phyloP scores from a whole-genome alignment of 2,329 filamentous ascomycete genomes.

The Clarireedia monteithiana region DNA sequence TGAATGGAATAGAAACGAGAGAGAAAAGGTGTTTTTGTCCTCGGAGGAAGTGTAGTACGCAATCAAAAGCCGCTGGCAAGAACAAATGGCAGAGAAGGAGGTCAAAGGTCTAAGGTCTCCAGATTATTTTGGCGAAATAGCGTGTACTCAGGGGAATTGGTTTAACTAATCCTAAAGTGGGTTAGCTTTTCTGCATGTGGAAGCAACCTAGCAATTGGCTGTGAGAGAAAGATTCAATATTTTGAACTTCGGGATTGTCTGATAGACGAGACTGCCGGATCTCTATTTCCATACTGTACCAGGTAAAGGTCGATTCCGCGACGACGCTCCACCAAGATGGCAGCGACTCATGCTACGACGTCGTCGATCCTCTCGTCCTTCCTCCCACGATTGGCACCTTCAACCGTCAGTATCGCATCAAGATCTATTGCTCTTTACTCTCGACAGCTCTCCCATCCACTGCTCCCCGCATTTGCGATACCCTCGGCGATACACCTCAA shows the following conservation, averaged over 20 bases:
- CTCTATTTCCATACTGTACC: background rate
- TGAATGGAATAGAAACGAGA: conserved; percentile 3
- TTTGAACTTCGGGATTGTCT: background rate
- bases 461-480: conserved; percentile 48
- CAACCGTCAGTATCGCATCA: conserved; percentile 35
- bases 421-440: conserved; percentile 38
- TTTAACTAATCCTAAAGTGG: conserved; percentile 5
- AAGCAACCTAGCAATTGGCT: background rate
- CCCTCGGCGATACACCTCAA: conserved; percentile 51
- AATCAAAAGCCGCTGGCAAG: conserved; percentile 9
- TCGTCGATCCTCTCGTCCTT: conserved; percentile 40
- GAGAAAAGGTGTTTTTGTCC: background rate
- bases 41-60: conserved; percentile 1
- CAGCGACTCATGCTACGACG: conserved; percentile 34
- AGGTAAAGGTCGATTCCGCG: background rate
- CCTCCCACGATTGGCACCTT: conserved; percentile 45
- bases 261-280: background rate
- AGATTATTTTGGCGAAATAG: conserved; percentile 11
- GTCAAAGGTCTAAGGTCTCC: conserved; percentile 5
- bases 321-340: conserved; percentile 33
- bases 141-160: conserved; percentile 8
- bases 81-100: conserved; percentile 16
- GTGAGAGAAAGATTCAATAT: background rate
- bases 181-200: conserved; percentile 5
- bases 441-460: conserved; percentile 38